Evolutionary conservation across 2,329 filamentous ascomycete genomes (phyloP), one percentile per base, ranked within the genome.

Genomic region (Laburnicola sp.): DNA sequence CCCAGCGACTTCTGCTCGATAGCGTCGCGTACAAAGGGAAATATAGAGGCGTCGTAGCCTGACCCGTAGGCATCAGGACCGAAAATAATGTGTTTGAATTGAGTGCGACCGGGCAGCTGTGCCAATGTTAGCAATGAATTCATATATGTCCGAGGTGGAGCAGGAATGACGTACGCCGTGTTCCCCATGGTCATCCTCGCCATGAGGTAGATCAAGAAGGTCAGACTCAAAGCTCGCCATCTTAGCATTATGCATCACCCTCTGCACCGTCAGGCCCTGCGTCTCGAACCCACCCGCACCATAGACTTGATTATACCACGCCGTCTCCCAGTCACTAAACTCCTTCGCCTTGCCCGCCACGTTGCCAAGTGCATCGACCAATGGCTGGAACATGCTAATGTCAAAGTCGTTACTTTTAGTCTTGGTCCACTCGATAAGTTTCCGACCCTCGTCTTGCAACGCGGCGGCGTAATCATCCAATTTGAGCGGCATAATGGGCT

Each of bases 41-140:
- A 95, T 55, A 83, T 83, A 0, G 82, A 82, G 28, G 58, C 56
- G 31, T 87, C 82, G 59, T 86, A 82, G 32, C 82, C 84, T 30
- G 86, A 86, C 87, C 90, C 92, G 4, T 41, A 56, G 2, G 84
- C 77, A 65, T 90, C 84, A 0, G 94, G 94, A 1, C 89, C 93
- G 69, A 92, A 96, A 50, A 99, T 76, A 66, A 95, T 82, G 73
- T 97, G 94, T 73, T 95, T 96, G 80, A 91, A 99, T 74, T 97
- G 94, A 4, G 88, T 89, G 58, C 93, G 86, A 62, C 90, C 90
- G 34, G 89, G 89, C 3, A 96, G 82, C 70, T 73, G 44, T 47
- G 49, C 3, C 9, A 42, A 5, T 35, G 44, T 64, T 43, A 57
- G 57, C 39, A 51, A 4, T n/a, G 7, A 1, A 28, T 25, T n/a